A percentile compares a stretch with the other conserved stretches of the same genome.
Evolutionary conservation across 2,329 filamentous ascomycete species (phyloP).

Genomic region (Cercospora citrullina): DNA sequence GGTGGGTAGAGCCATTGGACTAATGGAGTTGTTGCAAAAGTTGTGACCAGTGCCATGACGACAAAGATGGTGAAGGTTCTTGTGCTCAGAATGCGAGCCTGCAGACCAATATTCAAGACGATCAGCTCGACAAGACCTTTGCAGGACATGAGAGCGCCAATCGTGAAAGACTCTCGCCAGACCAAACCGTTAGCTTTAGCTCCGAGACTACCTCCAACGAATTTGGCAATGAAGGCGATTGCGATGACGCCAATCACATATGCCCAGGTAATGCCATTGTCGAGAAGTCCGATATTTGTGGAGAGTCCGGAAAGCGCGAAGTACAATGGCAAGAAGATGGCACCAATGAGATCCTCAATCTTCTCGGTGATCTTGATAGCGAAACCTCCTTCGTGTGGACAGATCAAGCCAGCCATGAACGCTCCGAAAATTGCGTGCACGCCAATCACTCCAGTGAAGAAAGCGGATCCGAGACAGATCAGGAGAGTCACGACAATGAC

Average conservation of each 20-base stretch:
- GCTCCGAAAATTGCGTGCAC: constrained; percentile 93
- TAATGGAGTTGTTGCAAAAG: constrained; percentile 78
- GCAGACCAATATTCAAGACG: constrained; percentile 21
- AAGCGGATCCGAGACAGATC: constrained; percentile 74
- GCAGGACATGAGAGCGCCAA: constrained; percentile 92
- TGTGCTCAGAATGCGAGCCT: constrained; percentile 61
- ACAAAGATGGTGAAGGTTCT: constrained; percentile 92
- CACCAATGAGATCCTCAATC: constrained; percentile 84
- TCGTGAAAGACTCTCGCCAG: constrained; percentile 86
- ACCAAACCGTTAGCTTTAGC: constrained; percentile 74
- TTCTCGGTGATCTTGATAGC: constrained; percentile 91
- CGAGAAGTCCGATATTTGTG: constrained; percentile 80
- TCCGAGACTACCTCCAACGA: constrained; percentile 77
- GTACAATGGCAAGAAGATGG: constrained; percentile 84
- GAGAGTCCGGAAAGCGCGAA: constrained; percentile 89
- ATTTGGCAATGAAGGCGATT: constrained; percentile 82
- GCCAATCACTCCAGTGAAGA: constrained; percentile 88
- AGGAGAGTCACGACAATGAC: constrained; percentile 82
- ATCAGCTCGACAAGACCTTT: constrained; percentile 94
- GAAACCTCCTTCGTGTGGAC: constrained; percentile 85
- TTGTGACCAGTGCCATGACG: constrained; percentile 87
- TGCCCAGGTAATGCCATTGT: constrained; percentile 80
- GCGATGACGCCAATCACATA: constrained; percentile 83
- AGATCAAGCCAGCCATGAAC: constrained; percentile 85
- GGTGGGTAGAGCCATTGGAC: constrained; percentile 72